Evolutionary conservation across 768 basidiomycete genomes (phyloP).

Genomic region (Sporobolomyces phaffii): DNA sequence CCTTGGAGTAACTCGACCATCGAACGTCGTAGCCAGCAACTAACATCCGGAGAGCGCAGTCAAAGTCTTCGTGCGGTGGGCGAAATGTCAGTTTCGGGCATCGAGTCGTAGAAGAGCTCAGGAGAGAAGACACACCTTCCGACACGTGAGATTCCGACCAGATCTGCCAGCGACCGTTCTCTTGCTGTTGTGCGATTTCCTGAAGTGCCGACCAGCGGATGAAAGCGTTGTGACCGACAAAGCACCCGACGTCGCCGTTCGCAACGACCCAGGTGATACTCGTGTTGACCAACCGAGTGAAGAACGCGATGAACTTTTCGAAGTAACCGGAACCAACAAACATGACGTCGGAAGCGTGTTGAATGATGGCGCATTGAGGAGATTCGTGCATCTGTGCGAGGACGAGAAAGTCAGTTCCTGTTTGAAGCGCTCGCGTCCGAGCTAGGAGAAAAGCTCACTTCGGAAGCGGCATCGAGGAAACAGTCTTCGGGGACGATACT

Average conservation of each 20-base stretch:
- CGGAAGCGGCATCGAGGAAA: slow-evolving; percentile 80
- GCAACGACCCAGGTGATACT: slow-evolving; percentile 34
- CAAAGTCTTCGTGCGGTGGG: too few species aligned
- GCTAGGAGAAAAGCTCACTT: too few species aligned
- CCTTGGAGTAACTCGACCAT: slow-evolving; percentile 72
- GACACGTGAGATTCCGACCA: slow-evolving; percentile 79
- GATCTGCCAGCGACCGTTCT: slow-evolving; percentile 62
- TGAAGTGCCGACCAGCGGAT: slow-evolving; percentile 83
- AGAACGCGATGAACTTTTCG: slow-evolving; percentile 81
- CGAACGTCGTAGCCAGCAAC: slow-evolving; percentile 18
- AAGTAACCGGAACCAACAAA: slow-evolving; percentile 81
- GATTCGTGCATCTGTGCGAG: slow-evolving; percentile 68
- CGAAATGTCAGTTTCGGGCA: too few species aligned
- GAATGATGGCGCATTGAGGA: slow-evolving; percentile 79
- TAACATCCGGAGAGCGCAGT: slow-evolving; percentile 21
- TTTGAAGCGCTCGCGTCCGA: too few species aligned
- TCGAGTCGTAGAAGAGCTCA: too few species aligned
- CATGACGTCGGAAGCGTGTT: slow-evolving; percentile 76
- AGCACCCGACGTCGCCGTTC: slow-evolving; percentile 52
- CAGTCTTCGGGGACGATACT: slow-evolving; percentile 80
- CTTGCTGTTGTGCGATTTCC: slow-evolving; percentile 68
- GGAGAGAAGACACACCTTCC: too few species aligned
- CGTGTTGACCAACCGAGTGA: slow-evolving; percentile 62
- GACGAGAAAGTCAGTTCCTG: too few species aligned
- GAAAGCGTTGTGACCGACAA: slow-evolving; percentile 84